phyloP scores from a whole-genome alignment of 164 flowering plant species.

The Tetracentron sinense region DNA sequence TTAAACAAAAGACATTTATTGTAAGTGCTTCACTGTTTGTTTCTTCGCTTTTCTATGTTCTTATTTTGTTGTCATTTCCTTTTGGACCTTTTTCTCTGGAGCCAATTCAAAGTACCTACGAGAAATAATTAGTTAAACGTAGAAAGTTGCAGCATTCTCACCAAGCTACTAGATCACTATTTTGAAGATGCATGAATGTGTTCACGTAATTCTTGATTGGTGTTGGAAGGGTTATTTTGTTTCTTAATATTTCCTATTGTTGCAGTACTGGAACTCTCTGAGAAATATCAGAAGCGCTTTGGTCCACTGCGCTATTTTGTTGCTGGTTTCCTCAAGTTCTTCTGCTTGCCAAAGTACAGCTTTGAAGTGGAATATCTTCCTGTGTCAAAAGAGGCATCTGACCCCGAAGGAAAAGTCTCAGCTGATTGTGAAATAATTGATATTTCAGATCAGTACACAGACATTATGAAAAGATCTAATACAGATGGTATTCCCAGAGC shows the following conservation, averaged over 20 bases:
- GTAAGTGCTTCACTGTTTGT: no score
- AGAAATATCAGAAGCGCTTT: slow-evolving; percentile 92
- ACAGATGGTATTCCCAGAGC: slow-evolving; percentile 88
- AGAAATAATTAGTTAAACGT: no score
- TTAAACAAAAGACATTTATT: no score
- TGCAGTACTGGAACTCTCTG: slow-evolving; percentile 95
- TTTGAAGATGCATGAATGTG: neutral
- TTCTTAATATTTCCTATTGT: slow-evolving; percentile 2
- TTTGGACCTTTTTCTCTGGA: no score
- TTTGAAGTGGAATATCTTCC: slow-evolving; percentile 94
- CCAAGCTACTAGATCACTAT: no score
- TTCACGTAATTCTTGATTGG: neutral
- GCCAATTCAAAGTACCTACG: no score
- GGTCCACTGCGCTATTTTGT: slow-evolving; percentile 96
- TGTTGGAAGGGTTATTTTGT: neutral
- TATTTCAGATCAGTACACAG: slow-evolving; percentile 79
- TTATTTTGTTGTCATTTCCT: no score
- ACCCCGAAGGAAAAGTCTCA: slow-evolving; percentile 37
- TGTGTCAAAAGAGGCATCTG: slow-evolving; percentile 42
- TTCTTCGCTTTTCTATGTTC: no score
- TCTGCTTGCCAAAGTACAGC: slow-evolving; percentile 89
- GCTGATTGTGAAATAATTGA: slow-evolving; percentile 58
- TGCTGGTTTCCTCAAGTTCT: slow-evolving; percentile 88
- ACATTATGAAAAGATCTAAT: slow-evolving; percentile 73
- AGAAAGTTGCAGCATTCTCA: no score